Evolutionary conservation across 805 yeast genomes (phyloP).

Genomic region (Candida peoriensis): DNA sequence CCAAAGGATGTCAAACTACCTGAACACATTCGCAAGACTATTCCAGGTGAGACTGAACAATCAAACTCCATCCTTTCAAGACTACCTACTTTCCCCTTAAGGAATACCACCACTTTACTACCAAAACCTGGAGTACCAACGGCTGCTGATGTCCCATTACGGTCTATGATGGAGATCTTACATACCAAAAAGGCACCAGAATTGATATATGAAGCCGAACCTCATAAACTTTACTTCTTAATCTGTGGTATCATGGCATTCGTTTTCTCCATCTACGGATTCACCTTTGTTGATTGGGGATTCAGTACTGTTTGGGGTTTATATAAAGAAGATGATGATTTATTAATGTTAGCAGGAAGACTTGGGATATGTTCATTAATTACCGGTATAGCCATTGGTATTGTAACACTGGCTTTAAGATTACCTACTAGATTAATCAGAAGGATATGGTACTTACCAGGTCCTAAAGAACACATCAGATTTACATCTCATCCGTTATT

Average conservation of each 20-base stretch:
- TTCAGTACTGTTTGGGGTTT: constrained; percentile 44
- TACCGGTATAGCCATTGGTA: constrained; percentile 30
- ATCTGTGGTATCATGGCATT: constrained; percentile 65
- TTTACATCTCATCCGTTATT: constrained; percentile 72
- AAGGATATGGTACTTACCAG: constrained; percentile 74
- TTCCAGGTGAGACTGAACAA: constrained; percentile 24
- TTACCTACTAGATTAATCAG: constrained; percentile 70
- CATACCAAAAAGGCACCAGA: constrained; percentile 58
- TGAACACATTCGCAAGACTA: constrained; percentile 17
- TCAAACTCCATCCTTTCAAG: constrained; percentile 47
- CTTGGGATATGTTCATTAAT: constrained; percentile 38
- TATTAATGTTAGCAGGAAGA: constrained; percentile 30
- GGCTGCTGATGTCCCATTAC: constrained; percentile 39
- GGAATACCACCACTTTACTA: constrained; percentile 62
- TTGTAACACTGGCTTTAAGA: constrained; percentile 31
- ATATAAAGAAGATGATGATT: constrained; percentile 46
- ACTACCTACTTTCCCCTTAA: constrained; percentile 61
- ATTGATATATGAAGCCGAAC: constrained; percentile 76
- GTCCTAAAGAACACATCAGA: constrained; percentile 44
- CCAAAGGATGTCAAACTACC: constrained; percentile 10
- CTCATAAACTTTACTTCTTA: constrained; percentile 71
- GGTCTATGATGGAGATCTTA: constrained; percentile 57
- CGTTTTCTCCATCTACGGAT: constrained; percentile 63
- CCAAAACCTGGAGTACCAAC: constrained; percentile 79
- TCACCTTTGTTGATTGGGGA: constrained; percentile 55